Conservation (phyloP, 78 protist species). For the Guillardia theta region DNA sequence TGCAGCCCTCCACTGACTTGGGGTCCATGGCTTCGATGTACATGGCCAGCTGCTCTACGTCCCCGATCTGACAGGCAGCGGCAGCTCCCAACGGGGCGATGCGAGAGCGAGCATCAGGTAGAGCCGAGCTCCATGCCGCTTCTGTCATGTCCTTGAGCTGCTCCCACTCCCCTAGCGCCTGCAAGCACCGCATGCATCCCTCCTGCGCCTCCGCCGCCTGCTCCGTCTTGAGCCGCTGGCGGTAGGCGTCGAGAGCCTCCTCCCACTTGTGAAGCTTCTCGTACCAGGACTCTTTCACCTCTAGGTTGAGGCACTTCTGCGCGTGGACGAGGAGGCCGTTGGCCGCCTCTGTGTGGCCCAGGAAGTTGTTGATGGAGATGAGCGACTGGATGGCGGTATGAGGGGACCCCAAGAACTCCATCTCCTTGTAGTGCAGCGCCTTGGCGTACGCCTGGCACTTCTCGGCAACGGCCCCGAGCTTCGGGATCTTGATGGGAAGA, state of each 20-base stretch:
- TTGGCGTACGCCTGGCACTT: conserved; percentile 89
- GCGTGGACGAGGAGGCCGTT: conserved; percentile 55
- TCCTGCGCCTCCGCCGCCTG: conserved; percentile 11
- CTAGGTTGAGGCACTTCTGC: conserved; percentile 57
- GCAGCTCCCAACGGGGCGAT: conserved; percentile 88
- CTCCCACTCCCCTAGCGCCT: conserved; percentile 87
- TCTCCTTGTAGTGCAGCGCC: conserved; percentile 91
- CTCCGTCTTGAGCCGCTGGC: conserved; percentile 57
- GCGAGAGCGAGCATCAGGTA: neutral
- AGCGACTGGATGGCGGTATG: conserved; percentile 76
- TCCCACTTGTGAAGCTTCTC: conserved; percentile 96
- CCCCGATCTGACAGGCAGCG: conserved; percentile 83
- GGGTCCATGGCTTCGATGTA: conserved; percentile 67
- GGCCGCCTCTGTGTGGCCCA: conserved; percentile 95
- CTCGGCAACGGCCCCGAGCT: conserved; percentile 87
- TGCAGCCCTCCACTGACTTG: conserved; percentile 63
- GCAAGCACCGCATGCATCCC: conserved; percentile 91
- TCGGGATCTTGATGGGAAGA: conserved; percentile 64
- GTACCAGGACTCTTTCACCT: conserved; percentile 83
- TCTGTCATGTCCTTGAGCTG: conserved; percentile 53
- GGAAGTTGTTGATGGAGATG: conserved; percentile 88
- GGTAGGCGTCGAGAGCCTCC: conserved; percentile 85
- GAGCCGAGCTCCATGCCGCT: conserved; percentile 59
- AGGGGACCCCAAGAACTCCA: conserved; percentile 62
- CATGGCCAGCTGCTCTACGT: conserved; percentile 71